Conservation (phyloP, 2,329 filamentous ascomycete genomes). For the Neonectria coccinea region DNA sequence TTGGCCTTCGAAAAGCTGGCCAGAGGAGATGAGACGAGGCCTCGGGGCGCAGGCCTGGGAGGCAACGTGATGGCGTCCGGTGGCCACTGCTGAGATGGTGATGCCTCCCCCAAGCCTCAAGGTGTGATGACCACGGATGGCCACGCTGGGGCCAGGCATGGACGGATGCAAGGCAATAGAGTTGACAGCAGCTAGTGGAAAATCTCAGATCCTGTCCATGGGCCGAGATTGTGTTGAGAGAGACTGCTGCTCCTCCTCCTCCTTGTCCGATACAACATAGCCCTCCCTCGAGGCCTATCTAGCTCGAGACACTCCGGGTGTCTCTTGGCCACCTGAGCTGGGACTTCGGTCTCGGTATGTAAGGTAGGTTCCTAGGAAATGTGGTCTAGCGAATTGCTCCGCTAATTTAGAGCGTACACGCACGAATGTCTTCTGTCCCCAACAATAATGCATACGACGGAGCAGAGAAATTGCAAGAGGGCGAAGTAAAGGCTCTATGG, state of each 20-base stretch:
- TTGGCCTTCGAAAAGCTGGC: neutral
- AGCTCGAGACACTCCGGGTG: slow-evolving; percentile 1
- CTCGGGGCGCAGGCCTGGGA: neutral
- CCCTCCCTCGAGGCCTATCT: neutral
- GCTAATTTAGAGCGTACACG: slow-evolving; percentile 2
- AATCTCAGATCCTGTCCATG: neutral
- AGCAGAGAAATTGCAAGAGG: neutral
- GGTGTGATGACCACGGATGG: neutral
- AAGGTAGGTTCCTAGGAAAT: neutral
- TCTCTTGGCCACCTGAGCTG: neutral
- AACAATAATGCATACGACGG: neutral
- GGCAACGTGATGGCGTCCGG: slow-evolving; percentile 8
- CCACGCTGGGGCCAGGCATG: neutral
- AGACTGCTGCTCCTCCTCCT: slow-evolving; percentile 10
- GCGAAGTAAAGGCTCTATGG: neutral
- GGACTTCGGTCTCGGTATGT: neutral
- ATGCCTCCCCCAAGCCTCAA: neutral
- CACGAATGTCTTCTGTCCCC: neutral
- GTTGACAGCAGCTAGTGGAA: neutral
- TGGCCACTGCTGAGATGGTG: neutral
- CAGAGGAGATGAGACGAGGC: slow-evolving; percentile 12
- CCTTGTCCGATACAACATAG: slow-evolving; percentile 8
- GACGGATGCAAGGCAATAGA: neutral
- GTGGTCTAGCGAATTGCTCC: neutral
- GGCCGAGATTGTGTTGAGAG: slow-evolving; percentile 1